A percentile compares a stretch with the other conserved stretches of the same genome.
Evolutionary conservation across 768 basidiomycete genomes (phyloP).

Genomic region (Tulasnella sp.): DNA sequence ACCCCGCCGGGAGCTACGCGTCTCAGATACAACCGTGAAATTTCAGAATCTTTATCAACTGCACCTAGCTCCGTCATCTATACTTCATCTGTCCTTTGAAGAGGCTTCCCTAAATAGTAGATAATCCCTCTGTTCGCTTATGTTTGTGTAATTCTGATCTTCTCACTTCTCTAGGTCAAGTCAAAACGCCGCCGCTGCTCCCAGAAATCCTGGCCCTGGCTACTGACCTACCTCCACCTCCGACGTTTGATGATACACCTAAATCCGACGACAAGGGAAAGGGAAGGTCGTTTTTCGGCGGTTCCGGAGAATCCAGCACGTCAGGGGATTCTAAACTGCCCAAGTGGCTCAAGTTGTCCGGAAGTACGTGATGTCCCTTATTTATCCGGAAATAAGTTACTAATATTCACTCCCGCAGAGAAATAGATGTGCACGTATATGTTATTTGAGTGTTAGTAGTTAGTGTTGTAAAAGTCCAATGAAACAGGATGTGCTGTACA

Average conservation of each 20-base stretch:
- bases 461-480: too few species aligned
- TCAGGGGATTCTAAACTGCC: conserved; percentile 46
- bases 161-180: conserved; percentile 31
- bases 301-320: conserved; percentile 11
- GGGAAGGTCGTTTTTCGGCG: neutral
- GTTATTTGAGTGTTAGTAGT: too few species aligned
- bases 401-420: too few species aligned
- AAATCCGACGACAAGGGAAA: neutral
- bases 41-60: conserved; percentile 56
- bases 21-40: conserved; percentile 60
- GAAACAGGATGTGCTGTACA: too few species aligned
- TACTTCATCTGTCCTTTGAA: conserved; percentile 63
- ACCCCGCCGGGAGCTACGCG: conserved; percentile 70
- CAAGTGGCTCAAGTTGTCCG: conserved; percentile 57
- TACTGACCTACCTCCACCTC: conserved; percentile 53
- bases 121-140: conserved; percentile 18
- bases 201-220: conserved; percentile 44
- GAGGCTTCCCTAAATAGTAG: conserved; percentile 58
- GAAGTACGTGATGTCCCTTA: conserved; percentile 15
- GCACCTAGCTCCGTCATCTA: conserved; percentile 64
- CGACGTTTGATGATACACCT: conserved; percentile 25
- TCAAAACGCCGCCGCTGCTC: conserved; percentile 51
- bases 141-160: neutral
- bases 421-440: too few species aligned
- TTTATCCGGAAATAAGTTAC: too few species aligned